phyloP scores from a whole-genome alignment of 2,329 filamentous ascomycete genomes.

The Paraphaeosphaeria minitans region DNA sequence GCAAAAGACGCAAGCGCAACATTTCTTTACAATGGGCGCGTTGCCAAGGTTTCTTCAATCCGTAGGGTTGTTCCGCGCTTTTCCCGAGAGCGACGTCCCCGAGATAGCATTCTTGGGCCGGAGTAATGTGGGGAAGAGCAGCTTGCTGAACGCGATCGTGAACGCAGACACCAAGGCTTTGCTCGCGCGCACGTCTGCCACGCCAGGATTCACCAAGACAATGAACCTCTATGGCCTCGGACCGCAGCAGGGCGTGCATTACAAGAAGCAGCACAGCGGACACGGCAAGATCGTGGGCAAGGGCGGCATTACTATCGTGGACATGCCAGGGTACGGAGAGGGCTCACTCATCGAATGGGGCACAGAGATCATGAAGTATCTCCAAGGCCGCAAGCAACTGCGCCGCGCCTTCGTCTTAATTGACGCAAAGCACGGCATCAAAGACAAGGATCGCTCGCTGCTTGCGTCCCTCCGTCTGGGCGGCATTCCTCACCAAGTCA shows the following conservation, averaged over 20 bases:
- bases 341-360: constrained; percentile 68
- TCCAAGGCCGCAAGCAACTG: constrained; percentile 65
- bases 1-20: constrained; percentile 49
- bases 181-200: constrained; percentile 57
- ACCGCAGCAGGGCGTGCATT: constrained; percentile 28
- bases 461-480: constrained; percentile 60
- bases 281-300: constrained; percentile 42
- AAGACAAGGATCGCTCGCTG: constrained; percentile 63
- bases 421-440: constrained; percentile 67
- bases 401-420: constrained; percentile 68
- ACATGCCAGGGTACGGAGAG: constrained; percentile 74
- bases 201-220: constrained; percentile 65
- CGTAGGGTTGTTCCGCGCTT: constrained; percentile 63
- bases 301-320: constrained; percentile 63
- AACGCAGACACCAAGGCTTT: constrained; percentile 51
- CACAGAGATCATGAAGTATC: constrained; percentile 69
- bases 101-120: constrained; percentile 72
- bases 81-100: constrained; percentile 60
- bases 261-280: constrained; percentile 24
- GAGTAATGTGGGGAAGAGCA: constrained; percentile 73
- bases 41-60: constrained; percentile 63
- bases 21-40: constrained; percentile 50
- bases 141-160: constrained; percentile 66
- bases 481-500: constrained; percentile 67
- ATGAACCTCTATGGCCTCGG: constrained; percentile 71